Evolutionary conservation across 208 protist genomes (phyloP).

Genomic region (Leishmania braziliensis): DNA sequence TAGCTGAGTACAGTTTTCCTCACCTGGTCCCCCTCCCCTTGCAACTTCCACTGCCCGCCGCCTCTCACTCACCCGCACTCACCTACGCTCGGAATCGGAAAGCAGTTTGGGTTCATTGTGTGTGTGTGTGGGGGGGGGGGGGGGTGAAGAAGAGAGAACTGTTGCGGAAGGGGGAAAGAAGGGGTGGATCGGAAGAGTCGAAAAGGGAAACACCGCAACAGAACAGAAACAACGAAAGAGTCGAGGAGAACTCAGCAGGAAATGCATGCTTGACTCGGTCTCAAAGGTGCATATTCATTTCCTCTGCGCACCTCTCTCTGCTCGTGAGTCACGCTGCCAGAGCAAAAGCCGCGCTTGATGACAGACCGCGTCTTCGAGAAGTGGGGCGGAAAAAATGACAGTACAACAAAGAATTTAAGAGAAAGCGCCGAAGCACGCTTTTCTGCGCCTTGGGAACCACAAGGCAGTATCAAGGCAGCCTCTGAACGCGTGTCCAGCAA

Average conservation of each 20-base stretch:
- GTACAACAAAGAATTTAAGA: not conserved
- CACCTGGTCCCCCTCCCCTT: too few relatives aligned
- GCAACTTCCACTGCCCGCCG: not conserved
- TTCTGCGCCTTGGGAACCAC: not conserved
- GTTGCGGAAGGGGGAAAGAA: too few relatives aligned
- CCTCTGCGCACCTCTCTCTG: not conserved
- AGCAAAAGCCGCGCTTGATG: not conserved
- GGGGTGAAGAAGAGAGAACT: too few relatives aligned
- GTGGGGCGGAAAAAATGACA: slow-evolving; percentile 1
- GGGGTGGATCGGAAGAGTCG: too few relatives aligned
- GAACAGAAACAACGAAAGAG: not conserved
- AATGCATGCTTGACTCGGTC: not conserved
- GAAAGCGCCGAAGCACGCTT: not conserved
- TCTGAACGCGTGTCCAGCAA: not conserved
- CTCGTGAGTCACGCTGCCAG: not conserved
- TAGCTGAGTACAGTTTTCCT: not conserved
- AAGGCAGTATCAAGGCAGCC: not conserved
- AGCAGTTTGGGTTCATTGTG: not conserved
- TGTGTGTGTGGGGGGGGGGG: too few relatives aligned
- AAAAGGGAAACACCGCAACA: slow-evolving; percentile 2
- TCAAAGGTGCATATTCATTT: not conserved
- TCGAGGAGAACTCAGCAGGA: not conserved
- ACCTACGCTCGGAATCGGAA: not conserved
- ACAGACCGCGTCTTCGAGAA: not conserved
- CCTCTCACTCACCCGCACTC: not conserved